These are phyloP conservation scores for Gossypium thurberi DNA, from an alignment of 345 rosid genomes.

Conservation along the genomic window DNA sequence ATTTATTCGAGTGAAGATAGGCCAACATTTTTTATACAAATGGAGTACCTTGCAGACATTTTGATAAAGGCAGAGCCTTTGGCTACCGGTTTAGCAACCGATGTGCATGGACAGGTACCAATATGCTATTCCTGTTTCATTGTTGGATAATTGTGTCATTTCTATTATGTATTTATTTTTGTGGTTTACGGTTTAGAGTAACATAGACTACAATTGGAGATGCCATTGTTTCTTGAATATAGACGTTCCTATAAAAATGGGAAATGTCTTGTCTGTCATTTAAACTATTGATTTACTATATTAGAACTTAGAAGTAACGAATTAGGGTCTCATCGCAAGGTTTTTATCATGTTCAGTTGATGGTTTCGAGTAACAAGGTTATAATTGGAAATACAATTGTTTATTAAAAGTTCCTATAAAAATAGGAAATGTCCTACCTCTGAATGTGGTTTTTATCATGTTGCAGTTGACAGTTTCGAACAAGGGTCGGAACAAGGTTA, in stretches of 20 bases:
- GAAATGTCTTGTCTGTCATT: neutral
- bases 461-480: slow-evolving; percentile 63
- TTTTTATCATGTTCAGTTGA: neutral
- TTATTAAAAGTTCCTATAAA: neutral
- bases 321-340: neutral
- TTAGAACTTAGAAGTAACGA: neutral
- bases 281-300: neutral
- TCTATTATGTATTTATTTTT: slow-evolving; percentile 7
- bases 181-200: slow-evolving; percentile 53
- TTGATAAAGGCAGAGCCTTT: slow-evolving; percentile 75
- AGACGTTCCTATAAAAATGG: neutral
- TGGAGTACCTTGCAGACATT: slow-evolving; percentile 70
- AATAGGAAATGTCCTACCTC: neutral
- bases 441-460: neutral
- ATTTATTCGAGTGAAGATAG: slow-evolving; percentile 52
- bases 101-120: slow-evolving; percentile 87
- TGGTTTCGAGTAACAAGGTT: neutral
- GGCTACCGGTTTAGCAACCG: slow-evolving; percentile 86
- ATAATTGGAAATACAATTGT: neutral
- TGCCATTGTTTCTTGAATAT: neutral
- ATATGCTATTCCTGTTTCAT: neutral
- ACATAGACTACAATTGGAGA: neutral
- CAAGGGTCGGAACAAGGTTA: slow-evolving; percentile 48
- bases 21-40: slow-evolving; percentile 42
- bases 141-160: neutral